phyloP scores from a whole-genome alignment of 805 yeast genomes.

The Kodamaea fukazawae region DNA sequence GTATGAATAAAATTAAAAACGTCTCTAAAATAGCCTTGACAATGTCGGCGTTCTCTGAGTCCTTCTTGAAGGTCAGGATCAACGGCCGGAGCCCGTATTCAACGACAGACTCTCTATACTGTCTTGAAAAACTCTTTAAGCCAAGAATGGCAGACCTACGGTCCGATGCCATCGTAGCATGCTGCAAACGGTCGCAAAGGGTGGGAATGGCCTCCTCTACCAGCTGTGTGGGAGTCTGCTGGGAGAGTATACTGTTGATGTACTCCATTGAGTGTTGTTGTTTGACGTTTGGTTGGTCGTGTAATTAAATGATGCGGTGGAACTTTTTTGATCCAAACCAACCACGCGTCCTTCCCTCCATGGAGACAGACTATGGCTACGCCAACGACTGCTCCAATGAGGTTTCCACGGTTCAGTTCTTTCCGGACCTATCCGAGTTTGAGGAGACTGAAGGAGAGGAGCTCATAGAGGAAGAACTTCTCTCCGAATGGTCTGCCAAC shows the following conservation, averaged over 20 bases:
- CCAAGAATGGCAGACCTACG: constrained; percentile 89
- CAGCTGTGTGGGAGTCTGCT: constrained; percentile 36
- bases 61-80: constrained; percentile 62
- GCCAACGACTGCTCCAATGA: neutral
- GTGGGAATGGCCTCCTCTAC: constrained; percentile 86
- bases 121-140: constrained; percentile 82
- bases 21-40: constrained; percentile 85
- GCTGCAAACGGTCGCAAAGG: constrained; percentile 79
- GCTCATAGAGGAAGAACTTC: constrained; percentile 19
- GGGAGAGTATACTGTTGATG: constrained; percentile 34
- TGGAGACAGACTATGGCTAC: neutral
- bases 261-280: constrained; percentile 30
- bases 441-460: constrained; percentile 15
- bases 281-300: constrained; percentile 1
- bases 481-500: constrained; percentile 46
- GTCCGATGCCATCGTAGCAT: constrained; percentile 79
- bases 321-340: too few species aligned
- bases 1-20: constrained; percentile 71
- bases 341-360: neutral
- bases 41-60: constrained; percentile 64
- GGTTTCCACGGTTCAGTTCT: constrained; percentile 16
- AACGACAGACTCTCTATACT: constrained; percentile 85
- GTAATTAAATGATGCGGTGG: neutral
- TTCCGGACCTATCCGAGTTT: constrained; percentile 21
- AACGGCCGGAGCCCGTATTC: constrained; percentile 81